phyloP scores from a whole-genome alignment of 352 stramenopile genomes.

The Pythium apleroticum region DNA sequence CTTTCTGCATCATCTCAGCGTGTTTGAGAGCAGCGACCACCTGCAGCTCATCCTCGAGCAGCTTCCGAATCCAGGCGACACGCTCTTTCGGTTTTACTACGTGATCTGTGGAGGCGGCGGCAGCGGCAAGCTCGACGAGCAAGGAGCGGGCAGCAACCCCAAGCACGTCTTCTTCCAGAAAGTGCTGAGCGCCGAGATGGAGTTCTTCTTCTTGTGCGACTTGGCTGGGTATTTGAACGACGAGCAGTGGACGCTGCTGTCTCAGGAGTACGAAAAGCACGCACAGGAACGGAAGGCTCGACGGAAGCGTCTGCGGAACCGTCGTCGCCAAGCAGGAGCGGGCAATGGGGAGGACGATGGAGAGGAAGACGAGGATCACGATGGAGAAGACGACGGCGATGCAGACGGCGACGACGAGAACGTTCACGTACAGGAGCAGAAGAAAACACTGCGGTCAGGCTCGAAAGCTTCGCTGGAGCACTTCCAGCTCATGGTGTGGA shows the following conservation, averaged over 20 bases:
- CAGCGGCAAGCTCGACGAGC: slow-evolving; percentile 15
- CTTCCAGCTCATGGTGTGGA: slow-evolving; percentile 65
- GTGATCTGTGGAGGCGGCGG: slow-evolving; percentile 39
- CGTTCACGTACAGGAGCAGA: not conserved
- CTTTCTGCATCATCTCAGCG: slow-evolving; percentile 62
- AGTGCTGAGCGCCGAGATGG: slow-evolving; percentile 55
- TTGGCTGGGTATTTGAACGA: slow-evolving; percentile 55
- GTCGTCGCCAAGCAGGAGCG: slow-evolving; percentile 24
- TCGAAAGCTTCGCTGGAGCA: slow-evolving; percentile 38
- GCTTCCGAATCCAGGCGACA: slow-evolving; percentile 55
- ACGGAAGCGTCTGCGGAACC: slow-evolving; percentile 9
- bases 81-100: slow-evolving; percentile 62
- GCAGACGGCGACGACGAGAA: slow-evolving; percentile 14
- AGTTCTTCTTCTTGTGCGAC: slow-evolving; percentile 75
- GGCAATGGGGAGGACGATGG: slow-evolving; percentile 15
- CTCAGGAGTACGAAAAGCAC: slow-evolving; percentile 65
- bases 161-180: slow-evolving; percentile 66
- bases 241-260: slow-evolving; percentile 63
- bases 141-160: slow-evolving; percentile 12
- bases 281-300: slow-evolving; percentile 36
- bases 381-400: slow-evolving; percentile 10
- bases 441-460: slow-evolving; percentile 4
- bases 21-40: slow-evolving; percentile 52
- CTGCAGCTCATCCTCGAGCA: slow-evolving; percentile 53
- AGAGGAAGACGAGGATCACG: slow-evolving; percentile 7